phyloP scores from a whole-genome alignment of 2,329 filamentous ascomycete species.

The Trichoderma koningiopsis region DNA sequence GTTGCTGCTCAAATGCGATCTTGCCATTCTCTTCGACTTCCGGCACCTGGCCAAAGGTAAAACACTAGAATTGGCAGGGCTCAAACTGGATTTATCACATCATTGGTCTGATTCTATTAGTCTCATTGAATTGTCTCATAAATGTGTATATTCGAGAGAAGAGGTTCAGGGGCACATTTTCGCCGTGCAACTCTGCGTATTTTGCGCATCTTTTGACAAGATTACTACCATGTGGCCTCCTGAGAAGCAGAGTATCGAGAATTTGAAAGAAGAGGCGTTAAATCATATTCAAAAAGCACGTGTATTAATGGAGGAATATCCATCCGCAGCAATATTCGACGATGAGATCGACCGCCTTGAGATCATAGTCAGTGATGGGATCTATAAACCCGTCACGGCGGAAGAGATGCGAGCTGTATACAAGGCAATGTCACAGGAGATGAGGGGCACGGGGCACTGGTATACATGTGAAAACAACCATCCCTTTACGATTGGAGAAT shows the following conservation, averaged over 20 bases:
- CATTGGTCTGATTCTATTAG: constrained; percentile 44
- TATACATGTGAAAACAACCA: constrained; percentile 39
- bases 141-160: constrained; percentile 43
- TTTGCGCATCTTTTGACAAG: constrained; percentile 32
- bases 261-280: constrained; percentile 22
- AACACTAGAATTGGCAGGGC: not conserved
- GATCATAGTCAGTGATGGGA: constrained; percentile 33
- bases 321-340: constrained; percentile 4
- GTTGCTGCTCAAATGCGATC: constrained; percentile 53
- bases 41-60: constrained; percentile 23
- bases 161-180: constrained; percentile 55
- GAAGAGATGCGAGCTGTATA: constrained; percentile 50
- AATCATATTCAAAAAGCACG: constrained; percentile 2
- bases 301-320: not conserved
- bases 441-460: constrained; percentile 41
- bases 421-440: constrained; percentile 49
- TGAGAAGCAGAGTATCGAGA: constrained; percentile 16
- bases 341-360: constrained; percentile 15
- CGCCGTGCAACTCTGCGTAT: constrained; percentile 49
- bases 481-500: constrained; percentile 64
- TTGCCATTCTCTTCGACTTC: constrained; percentile 49
- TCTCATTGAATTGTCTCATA: constrained; percentile 44
- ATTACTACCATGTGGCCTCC: constrained; percentile 16
- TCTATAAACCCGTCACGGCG: constrained; percentile 45
- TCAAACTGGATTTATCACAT: constrained; percentile 34